Evolutionary conservation across 2,329 filamentous ascomycete genomes (phyloP).

Genomic region (Lecanicillium sp.): DNA sequence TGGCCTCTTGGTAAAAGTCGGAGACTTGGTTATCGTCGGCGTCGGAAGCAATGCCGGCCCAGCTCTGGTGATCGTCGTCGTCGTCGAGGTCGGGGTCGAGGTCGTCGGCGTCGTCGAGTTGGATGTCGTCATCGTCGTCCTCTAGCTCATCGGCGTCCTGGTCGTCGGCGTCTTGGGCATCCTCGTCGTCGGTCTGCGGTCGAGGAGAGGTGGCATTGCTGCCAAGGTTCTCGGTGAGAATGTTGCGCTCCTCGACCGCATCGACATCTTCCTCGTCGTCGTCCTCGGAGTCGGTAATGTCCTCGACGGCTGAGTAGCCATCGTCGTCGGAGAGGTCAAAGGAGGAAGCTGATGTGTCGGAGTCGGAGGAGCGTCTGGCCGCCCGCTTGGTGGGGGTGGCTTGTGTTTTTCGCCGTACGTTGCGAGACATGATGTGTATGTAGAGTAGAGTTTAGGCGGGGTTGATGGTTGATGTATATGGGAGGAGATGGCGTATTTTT

Average conservation of each 20-base stretch:
- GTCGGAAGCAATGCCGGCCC: slow-evolving; percentile 47
- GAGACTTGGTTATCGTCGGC: slow-evolving; percentile 35
- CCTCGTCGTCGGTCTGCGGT: slow-evolving; percentile 31
- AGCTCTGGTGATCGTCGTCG: slow-evolving; percentile 39
- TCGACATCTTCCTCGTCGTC: slow-evolving; percentile 74
- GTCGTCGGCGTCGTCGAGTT: slow-evolving; percentile 15
- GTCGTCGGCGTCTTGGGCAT: slow-evolving; percentile 30
- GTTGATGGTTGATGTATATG: too few species aligned
- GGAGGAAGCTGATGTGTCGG: slow-evolving; percentile 41
- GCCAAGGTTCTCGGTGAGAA: slow-evolving; percentile 42
- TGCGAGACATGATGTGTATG: slow-evolving; percentile 41
- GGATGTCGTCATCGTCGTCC: slow-evolving; percentile 25
- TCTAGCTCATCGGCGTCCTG: slow-evolving; percentile 26
- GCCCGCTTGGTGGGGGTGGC: slow-evolving; percentile 31
- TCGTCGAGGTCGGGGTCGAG: slow-evolving; percentile 28
- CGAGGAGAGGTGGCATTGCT: slow-evolving; percentile 40
- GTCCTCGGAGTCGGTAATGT: slow-evolving; percentile 69
- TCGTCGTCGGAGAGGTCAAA: slow-evolving; percentile 57
- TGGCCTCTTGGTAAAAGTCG: slow-evolving; percentile 32
- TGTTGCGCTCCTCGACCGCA: slow-evolving; percentile 70
- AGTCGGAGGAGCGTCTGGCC: slow-evolving; percentile 42
- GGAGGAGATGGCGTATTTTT: too few species aligned
- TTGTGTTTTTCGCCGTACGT: slow-evolving; percentile 38
- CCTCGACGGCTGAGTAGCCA: slow-evolving; percentile 69
- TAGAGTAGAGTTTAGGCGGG: slow-evolving; percentile 6